These are phyloP conservation scores for Cyberlindnera lachancei DNA, from an alignment of 805 yeast genomes.

Conservation along the genomic window DNA sequence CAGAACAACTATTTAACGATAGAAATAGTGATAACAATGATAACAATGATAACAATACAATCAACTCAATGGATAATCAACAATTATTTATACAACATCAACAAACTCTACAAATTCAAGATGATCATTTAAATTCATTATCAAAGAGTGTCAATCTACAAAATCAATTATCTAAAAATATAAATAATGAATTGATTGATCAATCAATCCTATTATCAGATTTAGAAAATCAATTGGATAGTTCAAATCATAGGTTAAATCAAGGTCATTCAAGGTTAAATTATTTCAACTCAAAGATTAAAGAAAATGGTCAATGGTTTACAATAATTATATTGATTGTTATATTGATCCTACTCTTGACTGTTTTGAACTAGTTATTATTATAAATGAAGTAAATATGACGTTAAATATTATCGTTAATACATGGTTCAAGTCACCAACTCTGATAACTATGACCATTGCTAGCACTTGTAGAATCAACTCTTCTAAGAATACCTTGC, in stretches of 20 bases:
- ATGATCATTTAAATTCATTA: constrained; percentile 32
- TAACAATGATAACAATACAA: constrained; percentile 6
- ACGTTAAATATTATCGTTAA: too few species aligned
- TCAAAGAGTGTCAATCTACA: constrained; percentile 38
- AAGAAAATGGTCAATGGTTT: constrained; percentile 43
- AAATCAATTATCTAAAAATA: constrained; percentile 36
- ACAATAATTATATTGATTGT: constrained; percentile 36
- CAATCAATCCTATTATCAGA: constrained; percentile 44
- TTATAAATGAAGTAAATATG: too few species aligned
- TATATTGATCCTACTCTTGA: constrained; percentile 36
- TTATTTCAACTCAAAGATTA: constrained; percentile 32
- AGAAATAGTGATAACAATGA: constrained; percentile 5
- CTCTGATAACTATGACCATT: too few species aligned
- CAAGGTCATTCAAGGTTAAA: constrained; percentile 35
- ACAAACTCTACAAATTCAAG: constrained; percentile 41
- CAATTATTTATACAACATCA: constrained; percentile 36
- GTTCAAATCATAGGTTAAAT: constrained; percentile 32
- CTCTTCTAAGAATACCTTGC: constrained; percentile 16
- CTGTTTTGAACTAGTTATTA: constrained; percentile 32
- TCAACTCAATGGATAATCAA: constrained; percentile 22
- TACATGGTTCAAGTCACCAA: too few species aligned
- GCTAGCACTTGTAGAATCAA: constrained; percentile 5
- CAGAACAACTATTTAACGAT: too few species aligned
- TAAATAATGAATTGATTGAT: constrained; percentile 39
- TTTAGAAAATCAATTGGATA: constrained; percentile 38